Evolutionary conservation across 768 basidiomycete genomes (phyloP), one percentile per base, ranked within the genome.

Genomic region (Coprinellus micaceus): DNA sequence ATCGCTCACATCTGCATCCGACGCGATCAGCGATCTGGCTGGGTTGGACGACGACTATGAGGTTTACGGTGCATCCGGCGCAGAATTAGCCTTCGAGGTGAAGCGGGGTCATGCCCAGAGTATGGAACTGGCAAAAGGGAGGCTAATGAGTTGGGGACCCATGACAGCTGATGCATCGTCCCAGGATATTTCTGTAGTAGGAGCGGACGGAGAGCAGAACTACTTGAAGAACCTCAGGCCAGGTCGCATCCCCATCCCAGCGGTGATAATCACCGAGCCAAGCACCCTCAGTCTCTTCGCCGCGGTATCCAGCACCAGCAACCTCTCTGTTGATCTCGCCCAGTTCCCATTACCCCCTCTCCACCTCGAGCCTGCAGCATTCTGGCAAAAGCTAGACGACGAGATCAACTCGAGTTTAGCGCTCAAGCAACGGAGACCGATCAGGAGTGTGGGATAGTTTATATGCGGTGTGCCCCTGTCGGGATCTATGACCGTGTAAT

Each of bases 51-150:
- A 56, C 22, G 56, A 48, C 58, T 21, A 58, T 52, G 19, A 60
- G 52, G 21, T 57, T 39, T 60, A 60, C 46, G 30, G 60, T 44
- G 64, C 64, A 2, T 67, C 66, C 36, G 60, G 61, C 37, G 56
- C 62, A 37, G 66, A 71, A 36, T 21, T 37, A 22, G 66, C 65
- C 1, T 80, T 77, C 59, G 79, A 81, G 58, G 68, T 81, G 44
- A 72, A 71, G 59, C 72, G 77, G 12, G 80, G 71, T 2, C 79
- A 77, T 47, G 75, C 78, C 46, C 76, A 73, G 63, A 82, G 79
- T 58, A 68, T 82, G 63, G 77, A 80, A 61, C 69, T 81, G 58
- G 77, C 79, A 66, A 75, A 72, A 63, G 79, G 76, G 3, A 68
- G 78, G 45, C 61, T 82, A 25, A 60, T 81, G 29, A 67, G 72